Evolutionary conservation across 495 filamentous ascomycete genomes (phyloP).

Genomic region (Penicillium samsonianum): DNA sequence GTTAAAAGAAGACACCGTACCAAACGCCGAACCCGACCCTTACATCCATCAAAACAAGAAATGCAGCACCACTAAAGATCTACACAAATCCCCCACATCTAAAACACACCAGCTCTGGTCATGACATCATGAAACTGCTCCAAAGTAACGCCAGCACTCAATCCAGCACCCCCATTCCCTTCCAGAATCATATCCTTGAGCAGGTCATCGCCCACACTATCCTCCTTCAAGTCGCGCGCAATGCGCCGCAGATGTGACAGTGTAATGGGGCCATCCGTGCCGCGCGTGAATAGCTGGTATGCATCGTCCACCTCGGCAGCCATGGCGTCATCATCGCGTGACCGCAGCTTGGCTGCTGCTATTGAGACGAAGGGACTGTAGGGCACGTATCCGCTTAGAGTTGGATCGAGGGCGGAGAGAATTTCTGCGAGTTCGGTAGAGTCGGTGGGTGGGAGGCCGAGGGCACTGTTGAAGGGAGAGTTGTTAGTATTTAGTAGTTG

Average conservation of each 20-base stretch:
- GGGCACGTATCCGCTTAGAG: constrained; percentile 70
- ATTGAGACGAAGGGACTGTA: constrained; percentile 80
- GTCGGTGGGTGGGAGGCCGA: constrained; percentile 66
- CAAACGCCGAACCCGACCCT: constrained; percentile 14
- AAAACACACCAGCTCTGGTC: constrained; percentile 79
- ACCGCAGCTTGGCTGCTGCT: constrained; percentile 77
- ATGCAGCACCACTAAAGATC: too few species aligned
- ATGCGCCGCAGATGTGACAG: constrained; percentile 74
- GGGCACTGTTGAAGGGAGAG: constrained; percentile 54
- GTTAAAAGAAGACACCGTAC: constrained; percentile 10
- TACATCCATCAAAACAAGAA: constrained; percentile 15
- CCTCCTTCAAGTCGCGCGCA: constrained; percentile 77
- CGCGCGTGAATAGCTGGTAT: constrained; percentile 72
- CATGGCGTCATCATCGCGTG: constrained; percentile 53
- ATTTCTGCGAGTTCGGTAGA: constrained; percentile 70
- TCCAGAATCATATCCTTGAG: constrained; percentile 91
- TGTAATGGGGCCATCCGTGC: constrained; percentile 61
- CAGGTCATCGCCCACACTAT: constrained; percentile 71
- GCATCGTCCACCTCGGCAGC: constrained; percentile 75
- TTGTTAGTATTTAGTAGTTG: background rate
- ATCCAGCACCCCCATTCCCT: constrained; percentile 78
- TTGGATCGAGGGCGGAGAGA: constrained; percentile 76
- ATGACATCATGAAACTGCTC: constrained; percentile 86
- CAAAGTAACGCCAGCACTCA: constrained; percentile 68
- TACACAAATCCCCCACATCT: constrained; percentile 25